Evolutionary conservation across 352 stramenopile genomes (phyloP).

Genomic region (Elongisporangium undulatum): DNA sequence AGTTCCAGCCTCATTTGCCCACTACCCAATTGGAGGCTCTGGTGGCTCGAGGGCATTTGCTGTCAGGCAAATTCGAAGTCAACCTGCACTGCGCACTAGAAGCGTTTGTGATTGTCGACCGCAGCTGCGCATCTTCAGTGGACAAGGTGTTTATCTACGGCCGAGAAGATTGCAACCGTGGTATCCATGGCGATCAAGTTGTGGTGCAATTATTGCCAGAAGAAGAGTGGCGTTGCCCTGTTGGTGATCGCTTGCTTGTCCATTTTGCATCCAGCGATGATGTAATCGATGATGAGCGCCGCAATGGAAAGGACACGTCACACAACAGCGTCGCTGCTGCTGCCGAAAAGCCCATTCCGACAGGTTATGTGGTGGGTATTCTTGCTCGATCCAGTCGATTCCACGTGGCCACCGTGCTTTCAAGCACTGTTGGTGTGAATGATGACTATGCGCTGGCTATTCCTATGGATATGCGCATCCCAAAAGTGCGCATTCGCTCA

Average conservation of each 20-base stretch:
- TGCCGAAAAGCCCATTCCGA: conserved; percentile 40
- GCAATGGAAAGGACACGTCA: conserved; percentile 14
- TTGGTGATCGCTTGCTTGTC: conserved; percentile 60
- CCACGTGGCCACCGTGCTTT: conserved; percentile 71
- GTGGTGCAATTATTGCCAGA: conserved; percentile 90
- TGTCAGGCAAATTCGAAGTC: conserved; percentile 61
- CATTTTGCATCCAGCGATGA: conserved; percentile 67
- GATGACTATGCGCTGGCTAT: conserved; percentile 77
- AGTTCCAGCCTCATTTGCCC: conserved; percentile 56
- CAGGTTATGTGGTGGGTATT: conserved; percentile 82
- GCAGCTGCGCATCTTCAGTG: conserved; percentile 16
- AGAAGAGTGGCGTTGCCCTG: conserved; percentile 63
- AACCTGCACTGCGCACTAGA: conserved; percentile 71
- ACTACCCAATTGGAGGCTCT: conserved; percentile 28
- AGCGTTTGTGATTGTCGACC: conserved; percentile 59
- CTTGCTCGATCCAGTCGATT: conserved; percentile 63
- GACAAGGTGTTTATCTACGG: conserved; percentile 73
- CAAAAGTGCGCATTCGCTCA: conserved; percentile 78
- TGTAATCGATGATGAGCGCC: conserved; percentile 7
- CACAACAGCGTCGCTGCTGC: conserved; percentile 11
- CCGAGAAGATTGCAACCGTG: conserved; percentile 92
- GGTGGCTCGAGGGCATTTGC: conserved; percentile 19
- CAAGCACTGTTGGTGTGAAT: conserved; percentile 43
- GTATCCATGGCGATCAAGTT: conserved; percentile 97
- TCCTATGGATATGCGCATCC: conserved; percentile 75